A percentile compares a stretch with the other conserved stretches of the same genome.
Conservation (phyloP, 1,284 basidiomycete genomes). For the Moesziomyces sp. region DNA sequence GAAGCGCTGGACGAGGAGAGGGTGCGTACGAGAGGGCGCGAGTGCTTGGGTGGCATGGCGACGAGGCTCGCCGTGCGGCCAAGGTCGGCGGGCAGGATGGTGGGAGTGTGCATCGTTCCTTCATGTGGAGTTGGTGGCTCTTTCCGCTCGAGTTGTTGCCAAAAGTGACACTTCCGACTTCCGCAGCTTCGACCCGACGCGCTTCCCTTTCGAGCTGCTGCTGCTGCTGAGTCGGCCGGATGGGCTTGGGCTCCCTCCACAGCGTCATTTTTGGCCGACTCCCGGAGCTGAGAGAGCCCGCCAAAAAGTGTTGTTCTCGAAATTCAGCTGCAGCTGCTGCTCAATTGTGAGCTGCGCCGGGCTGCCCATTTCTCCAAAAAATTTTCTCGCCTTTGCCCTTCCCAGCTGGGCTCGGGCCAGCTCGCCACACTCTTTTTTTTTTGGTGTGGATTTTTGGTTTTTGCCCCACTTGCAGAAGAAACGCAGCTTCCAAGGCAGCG, state of each 20-base stretch:
- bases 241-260: background rate
- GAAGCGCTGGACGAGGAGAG: slow-evolving; percentile 20
- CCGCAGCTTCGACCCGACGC: too few relatives aligned
- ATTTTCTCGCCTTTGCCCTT: slow-evolving; percentile 1
- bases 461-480: too few relatives aligned
- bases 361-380: slow-evolving; percentile 5
- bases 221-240: slow-evolving; percentile 19
- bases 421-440: slow-evolving; percentile 1
- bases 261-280: slow-evolving; percentile 1
- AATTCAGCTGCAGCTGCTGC: background rate
- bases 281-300: background rate
- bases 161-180: background rate
- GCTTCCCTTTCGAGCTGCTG: background rate
- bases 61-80: background rate
- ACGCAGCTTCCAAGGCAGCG: background rate
- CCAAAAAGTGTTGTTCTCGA: slow-evolving; percentile 35
- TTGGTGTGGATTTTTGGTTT: too few relatives aligned
- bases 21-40: slow-evolving; percentile 14
- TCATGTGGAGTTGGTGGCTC: slow-evolving; percentile 1
- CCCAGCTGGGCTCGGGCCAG: background rate
- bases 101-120: background rate
- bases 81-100: background rate
- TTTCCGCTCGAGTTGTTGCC: background rate
- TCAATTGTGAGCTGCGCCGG: background rate
- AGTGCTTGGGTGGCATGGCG: slow-evolving; percentile 25